Evolutionary conservation across 2,329 filamentous ascomycete genomes (phyloP).

Genomic region (Rhexocercosporidium sp.): DNA sequence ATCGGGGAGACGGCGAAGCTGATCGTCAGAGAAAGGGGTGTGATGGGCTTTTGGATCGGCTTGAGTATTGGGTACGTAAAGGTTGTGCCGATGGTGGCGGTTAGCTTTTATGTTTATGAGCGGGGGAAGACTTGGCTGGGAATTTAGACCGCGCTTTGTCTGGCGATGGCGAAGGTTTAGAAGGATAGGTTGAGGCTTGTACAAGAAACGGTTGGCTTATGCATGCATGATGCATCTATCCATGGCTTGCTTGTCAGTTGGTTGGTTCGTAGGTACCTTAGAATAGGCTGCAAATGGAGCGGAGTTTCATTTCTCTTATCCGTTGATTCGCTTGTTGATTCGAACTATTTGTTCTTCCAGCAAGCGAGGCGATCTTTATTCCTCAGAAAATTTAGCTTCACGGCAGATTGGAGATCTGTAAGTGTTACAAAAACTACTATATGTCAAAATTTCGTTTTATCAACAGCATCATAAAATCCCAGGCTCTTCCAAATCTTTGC

Average conservation of each 20-base stretch:
- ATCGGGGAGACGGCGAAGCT: slow-evolving; percentile 78
- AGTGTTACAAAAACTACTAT: no score
- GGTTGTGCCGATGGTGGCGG: slow-evolving; percentile 85
- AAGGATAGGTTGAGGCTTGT: neutral
- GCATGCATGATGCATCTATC: neutral
- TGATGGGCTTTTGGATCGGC: slow-evolving; percentile 88
- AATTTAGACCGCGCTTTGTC: slow-evolving; percentile 56
- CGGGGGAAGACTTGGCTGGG: slow-evolving; percentile 66
- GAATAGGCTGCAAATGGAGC: no score
- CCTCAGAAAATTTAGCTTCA: no score
- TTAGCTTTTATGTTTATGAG: slow-evolving; percentile 70
- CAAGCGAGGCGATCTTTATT: no score
- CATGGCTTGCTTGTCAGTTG: neutral
- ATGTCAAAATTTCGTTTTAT: no score
- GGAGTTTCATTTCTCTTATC: neutral
- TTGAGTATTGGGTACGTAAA: slow-evolving; percentile 95
- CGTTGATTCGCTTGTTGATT: no score
- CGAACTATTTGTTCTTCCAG: no score
- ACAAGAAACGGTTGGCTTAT: neutral
- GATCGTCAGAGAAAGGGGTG: slow-evolving; percentile 78
- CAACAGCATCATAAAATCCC: no score
- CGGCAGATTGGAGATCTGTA: no score
- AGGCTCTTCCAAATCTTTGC: no score
- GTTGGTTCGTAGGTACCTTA: neutral
- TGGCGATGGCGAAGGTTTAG: neutral